Percentiles rank a stretch among this genome's conserved stretches.
phyloP scores from a whole-genome alignment of 108 stramenopile species.

The Aurantiochytrium sp. region DNA sequence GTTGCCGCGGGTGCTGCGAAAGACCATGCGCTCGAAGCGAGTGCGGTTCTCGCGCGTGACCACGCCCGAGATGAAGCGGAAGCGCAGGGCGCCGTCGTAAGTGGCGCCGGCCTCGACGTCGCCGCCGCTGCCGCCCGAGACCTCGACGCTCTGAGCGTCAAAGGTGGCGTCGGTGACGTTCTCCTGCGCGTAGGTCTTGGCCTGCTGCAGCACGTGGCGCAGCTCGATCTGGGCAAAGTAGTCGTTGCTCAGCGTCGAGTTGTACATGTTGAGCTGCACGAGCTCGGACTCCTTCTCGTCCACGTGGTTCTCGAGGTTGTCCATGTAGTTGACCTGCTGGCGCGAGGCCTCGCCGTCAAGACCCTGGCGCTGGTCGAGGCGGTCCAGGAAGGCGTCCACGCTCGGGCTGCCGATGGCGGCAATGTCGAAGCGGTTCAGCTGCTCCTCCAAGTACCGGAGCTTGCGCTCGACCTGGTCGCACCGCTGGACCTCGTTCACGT shows the following conservation, averaged over 20 bases:
- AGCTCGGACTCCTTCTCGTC: conserved; percentile 86
- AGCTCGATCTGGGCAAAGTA: conserved; percentile 87
- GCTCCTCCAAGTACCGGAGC: conserved; percentile 76
- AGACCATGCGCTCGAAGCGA: conserved; percentile 95
- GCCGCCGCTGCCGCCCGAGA: conserved; percentile 50
- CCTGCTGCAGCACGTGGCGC: conserved; percentile 89
- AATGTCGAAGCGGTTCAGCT: conserved; percentile 83
- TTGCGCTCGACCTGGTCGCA: conserved; percentile 97
- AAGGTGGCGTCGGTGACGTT: conserved; percentile 77
- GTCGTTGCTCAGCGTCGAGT: conserved; percentile 84
- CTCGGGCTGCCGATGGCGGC: conserved; percentile 40
- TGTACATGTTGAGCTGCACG: conserved; percentile 81
- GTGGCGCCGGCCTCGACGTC: conserved; percentile 51
- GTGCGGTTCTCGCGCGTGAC: conserved; percentile 77
- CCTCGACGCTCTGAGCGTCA: conserved; percentile 42
- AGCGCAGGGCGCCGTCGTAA: conserved; percentile 82
- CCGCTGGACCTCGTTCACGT: conserved; percentile 89
- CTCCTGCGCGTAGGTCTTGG: conserved; percentile 66
- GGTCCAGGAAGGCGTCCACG: conserved; percentile 61
- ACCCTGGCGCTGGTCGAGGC: conserved; percentile 32
- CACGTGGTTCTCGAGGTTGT: conserved; percentile 75
- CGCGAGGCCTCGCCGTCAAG: background rate
- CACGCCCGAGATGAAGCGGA: conserved; percentile 88
- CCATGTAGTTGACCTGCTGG: conserved; percentile 45
- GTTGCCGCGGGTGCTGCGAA: conserved; percentile 89